These are phyloP conservation scores for Penicillium soppii DNA, from an alignment of 495 filamentous ascomycete genomes.

Conservation along the genomic window DNA sequence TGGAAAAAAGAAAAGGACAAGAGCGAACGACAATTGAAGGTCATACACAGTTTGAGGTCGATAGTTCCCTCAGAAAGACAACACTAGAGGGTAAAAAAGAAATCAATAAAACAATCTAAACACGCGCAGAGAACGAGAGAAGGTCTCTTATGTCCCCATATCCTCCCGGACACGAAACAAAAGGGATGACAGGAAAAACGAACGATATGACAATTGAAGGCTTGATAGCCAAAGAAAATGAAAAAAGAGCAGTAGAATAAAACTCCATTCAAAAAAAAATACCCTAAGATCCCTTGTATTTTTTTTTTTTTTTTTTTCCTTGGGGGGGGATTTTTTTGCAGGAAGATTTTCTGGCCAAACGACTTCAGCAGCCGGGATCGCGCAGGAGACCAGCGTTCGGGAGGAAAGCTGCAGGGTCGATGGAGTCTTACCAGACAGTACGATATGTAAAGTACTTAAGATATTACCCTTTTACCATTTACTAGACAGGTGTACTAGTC, in stretches of 20 bases:
- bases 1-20: conserved; percentile 9
- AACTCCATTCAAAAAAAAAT: conserved; percentile 19
- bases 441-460: conserved; percentile 1
- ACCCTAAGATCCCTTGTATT: conserved; percentile 4
- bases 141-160: conserved; percentile 17
- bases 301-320: not conserved
- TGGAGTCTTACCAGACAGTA: conserved; percentile 10
- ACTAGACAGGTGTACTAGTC: too few species aligned
- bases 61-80: conserved; percentile 11
- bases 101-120: conserved; percentile 10
- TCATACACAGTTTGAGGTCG: conserved; percentile 2
- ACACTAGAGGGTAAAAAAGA: conserved; percentile 11
- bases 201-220: conserved; percentile 13
- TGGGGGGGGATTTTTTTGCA: conserved; percentile 15
- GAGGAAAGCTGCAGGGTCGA: conserved; percentile 44
- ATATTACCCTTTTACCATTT: too few species aligned
- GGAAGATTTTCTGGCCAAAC: conserved; percentile 29
- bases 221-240: conserved; percentile 24
- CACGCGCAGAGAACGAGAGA: conserved; percentile 12
- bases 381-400: conserved; percentile 30
- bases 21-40: not conserved
- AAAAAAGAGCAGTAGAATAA: conserved; percentile 14
- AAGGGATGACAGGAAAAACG: conserved; percentile 13
- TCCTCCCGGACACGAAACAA: conserved; percentile 11
- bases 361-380: conserved; percentile 39